A percentile compares a stretch with the other conserved stretches of the same genome.
Conservation (phyloP, 371 early-diverging fungal genomes). For the Smittium mucronatum region DNA sequence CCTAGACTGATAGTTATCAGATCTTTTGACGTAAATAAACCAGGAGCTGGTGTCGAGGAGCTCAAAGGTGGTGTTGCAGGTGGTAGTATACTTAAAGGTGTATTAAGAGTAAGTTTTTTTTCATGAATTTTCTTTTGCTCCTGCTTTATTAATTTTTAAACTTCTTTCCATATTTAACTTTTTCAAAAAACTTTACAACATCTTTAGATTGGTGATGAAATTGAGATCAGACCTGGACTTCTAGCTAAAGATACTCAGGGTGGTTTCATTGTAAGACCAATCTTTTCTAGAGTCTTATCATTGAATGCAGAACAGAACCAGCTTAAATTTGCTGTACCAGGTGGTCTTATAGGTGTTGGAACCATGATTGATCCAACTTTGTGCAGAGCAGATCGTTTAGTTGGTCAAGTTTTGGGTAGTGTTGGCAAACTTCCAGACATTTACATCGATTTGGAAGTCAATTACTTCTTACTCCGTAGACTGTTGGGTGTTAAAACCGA, state of each 20-base stretch:
- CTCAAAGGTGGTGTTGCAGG: slow-evolving; percentile 99
- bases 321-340: slow-evolving; percentile 97
- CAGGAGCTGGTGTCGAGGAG: slow-evolving; percentile 92
- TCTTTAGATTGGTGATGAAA: slow-evolving; percentile 75
- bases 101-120: slow-evolving; percentile 44
- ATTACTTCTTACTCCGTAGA: slow-evolving; percentile 93
- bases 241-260: slow-evolving; percentile 87
- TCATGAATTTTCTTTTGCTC: neutral
- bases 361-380: slow-evolving; percentile 98
- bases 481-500: slow-evolving; percentile 92
- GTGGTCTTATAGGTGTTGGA: slow-evolving; percentile 99
- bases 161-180: too few relatives aligned
- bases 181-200: too few relatives aligned
- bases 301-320: slow-evolving; percentile 91
- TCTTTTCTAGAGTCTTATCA: slow-evolving; percentile 84
- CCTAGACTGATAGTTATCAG: slow-evolving; percentile 98
- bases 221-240: slow-evolving; percentile 99
- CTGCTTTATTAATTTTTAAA: too few relatives aligned
- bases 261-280: slow-evolving; percentile 79
- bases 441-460: slow-evolving; percentile 91
- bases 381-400: slow-evolving; percentile 97
- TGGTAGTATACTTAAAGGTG: slow-evolving; percentile 96
- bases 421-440: slow-evolving; percentile 94
- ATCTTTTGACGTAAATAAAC: slow-evolving; percentile 99
- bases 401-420: slow-evolving; percentile 97